Evolutionary conservation across 768 basidiomycete genomes (phyloP).

Genomic region (Tricholoma bakamatsutake): DNA sequence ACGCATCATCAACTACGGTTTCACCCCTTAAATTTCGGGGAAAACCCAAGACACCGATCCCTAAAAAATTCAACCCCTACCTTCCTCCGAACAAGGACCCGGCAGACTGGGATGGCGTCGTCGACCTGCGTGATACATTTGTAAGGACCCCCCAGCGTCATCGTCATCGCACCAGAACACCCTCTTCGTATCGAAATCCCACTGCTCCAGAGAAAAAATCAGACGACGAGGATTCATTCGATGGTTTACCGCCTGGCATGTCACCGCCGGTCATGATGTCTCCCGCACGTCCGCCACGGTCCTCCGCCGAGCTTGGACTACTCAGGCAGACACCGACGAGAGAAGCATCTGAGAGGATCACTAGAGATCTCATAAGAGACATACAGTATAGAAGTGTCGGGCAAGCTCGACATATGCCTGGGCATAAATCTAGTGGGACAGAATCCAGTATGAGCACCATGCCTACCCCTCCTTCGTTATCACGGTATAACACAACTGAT

Average conservation of each 20-base stretch:
- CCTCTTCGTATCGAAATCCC: conserved; percentile 7
- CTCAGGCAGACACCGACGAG: conserved; percentile 63
- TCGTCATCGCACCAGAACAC: conserved; percentile 5
- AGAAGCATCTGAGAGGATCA: conserved; percentile 66
- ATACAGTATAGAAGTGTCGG: conserved; percentile 35
- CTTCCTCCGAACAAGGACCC: conserved; percentile 46
- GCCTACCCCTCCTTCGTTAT: conserved; percentile 65
- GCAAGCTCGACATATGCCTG: conserved; percentile 16
- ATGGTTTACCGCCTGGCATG: conserved; percentile 50
- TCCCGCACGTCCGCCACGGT: conserved; percentile 45
- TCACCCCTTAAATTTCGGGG: conserved; percentile 47
- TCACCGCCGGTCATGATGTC: conserved; percentile 54
- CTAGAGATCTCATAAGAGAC: conserved; percentile 55
- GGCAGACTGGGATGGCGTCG: conserved; percentile 64
- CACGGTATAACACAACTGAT: conserved; percentile 51
- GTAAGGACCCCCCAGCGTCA: conserved; percentile 40
- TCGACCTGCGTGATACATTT: conserved; percentile 60
- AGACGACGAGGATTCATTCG: conserved; percentile 46
- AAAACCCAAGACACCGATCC: conserved; percentile 53
- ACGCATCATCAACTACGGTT: conserved; percentile 31
- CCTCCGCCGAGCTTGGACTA: conserved; percentile 42
- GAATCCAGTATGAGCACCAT: conserved; percentile 68
- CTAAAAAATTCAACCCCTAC: conserved; percentile 55
- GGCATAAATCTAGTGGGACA: conserved; percentile 23
- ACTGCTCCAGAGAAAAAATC: conserved; percentile 23